Evolutionary conservation across 805 yeast species (phyloP), one percentile per base, ranked within the genome.

Genomic region (Lipomyces yamadae): DNA sequence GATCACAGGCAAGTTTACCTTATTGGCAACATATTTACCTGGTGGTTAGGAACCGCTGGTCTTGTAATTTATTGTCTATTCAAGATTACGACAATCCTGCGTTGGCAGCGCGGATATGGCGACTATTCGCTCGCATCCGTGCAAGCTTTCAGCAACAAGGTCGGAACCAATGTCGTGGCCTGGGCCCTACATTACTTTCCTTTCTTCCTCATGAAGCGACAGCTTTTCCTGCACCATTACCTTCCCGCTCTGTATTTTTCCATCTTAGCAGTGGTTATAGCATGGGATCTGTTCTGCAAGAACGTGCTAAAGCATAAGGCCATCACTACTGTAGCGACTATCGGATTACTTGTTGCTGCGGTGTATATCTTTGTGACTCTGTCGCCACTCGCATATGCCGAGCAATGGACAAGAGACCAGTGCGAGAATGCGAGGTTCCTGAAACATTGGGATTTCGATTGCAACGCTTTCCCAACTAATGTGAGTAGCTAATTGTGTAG

Each of bases 121-220:
- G 77, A 79, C 42, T 70, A 76, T 45, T 72, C 74, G 45, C 72
- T 74, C 18, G 57, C 65, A 2, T 73, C 73, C 11, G 76, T 73
- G 63, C 70, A 72, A 54, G 58, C 67, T 37, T 80, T 77, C 62
- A 79, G 78, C 63, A 67, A 74, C 59, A 75, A 76, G 60, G 77
- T 79, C 60, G 82, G 81, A 13, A 83, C 82, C 66, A 83, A 77
- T 64, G 70, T 83, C 18, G 66, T 84, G 63, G 97, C 94, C 11
- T 95, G 97, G 95, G 83, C 86, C 24, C 84, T 92, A 45, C 99
- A 95, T 80, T 93, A 89, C 77, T 85, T 91, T 76, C 97, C 97
- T 69, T 93, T 92, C 82, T 93, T 85, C 80, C 82, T 93, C 74
- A 93, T 94, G 98, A 84, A 86, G 69, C 89, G 98, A 81, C 98